Percentiles rank a stretch among this genome's conserved stretches.
These are phyloP conservation scores for Lasiosphaeria ovina DNA, from an alignment of 495 filamentous ascomycete species.

Conservation along the genomic window DNA sequence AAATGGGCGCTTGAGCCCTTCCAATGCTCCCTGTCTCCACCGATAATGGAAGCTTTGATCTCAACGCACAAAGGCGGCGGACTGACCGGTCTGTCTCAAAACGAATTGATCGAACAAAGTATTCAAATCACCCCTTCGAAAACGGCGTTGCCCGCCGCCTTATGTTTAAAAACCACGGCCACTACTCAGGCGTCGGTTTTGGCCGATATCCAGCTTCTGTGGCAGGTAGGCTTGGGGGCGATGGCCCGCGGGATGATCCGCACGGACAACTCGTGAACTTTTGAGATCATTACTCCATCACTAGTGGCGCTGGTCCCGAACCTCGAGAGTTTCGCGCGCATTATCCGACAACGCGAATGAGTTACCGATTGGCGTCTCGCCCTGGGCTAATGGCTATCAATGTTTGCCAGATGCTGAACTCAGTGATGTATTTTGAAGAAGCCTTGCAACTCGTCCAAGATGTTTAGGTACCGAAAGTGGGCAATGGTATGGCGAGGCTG, in stretches of 20 bases:
- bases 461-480: no score
- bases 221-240: neutral
- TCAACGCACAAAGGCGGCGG: neutral
- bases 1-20: neutral
- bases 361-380: neutral
- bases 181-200: neutral
- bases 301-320: neutral
- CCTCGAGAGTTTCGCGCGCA: neutral
- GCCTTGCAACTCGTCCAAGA: no score
- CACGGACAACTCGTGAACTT: neutral
- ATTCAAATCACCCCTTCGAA: no score
- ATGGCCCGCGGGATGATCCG: neutral
- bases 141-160: no score
- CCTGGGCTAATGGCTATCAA: neutral
- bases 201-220: neutral
- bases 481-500: no score
- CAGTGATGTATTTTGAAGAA: no score
- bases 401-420: no score
- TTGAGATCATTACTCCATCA: neutral
- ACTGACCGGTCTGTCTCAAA: neutral
- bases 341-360: constrained; percentile 5
- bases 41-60: neutral
- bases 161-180: no score
- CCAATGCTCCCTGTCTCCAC: constrained; percentile 1
- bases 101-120: no score